These are phyloP conservation scores for Sistotremastrum niveocremeum DNA, from an alignment of 768 basidiomycete species.

Conservation along the genomic window DNA sequence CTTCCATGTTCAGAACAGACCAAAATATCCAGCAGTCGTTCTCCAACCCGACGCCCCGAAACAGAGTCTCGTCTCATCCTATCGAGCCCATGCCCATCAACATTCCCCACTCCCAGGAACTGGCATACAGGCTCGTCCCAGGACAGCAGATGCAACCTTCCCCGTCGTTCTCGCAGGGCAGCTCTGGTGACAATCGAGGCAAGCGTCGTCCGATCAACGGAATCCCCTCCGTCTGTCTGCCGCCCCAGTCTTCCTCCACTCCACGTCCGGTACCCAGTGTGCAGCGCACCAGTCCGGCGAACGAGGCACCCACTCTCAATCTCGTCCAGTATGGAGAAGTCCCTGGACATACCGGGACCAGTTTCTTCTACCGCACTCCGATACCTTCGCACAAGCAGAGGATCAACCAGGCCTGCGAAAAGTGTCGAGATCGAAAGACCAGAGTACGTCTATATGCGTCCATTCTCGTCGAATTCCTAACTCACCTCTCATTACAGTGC, in stretches of 20 bases:
- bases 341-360: neutral
- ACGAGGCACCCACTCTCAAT: neutral
- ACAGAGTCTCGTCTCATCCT: too few relatives aligned
- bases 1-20: too few relatives aligned
- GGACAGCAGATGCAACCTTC: too few relatives aligned
- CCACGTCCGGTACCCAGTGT: neutral
- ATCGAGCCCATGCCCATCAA: too few relatives aligned
- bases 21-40: too few relatives aligned
- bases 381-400: constrained; percentile 22
- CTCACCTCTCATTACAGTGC: constrained; percentile 24
- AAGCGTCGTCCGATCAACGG: neutral
- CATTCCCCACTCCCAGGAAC: too few relatives aligned
- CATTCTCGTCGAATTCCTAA: neutral
- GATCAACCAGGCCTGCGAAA: constrained; percentile 41
- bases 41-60: too few relatives aligned
- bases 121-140: too few relatives aligned
- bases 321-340: neutral
- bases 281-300: neutral
- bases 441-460: constrained; percentile 25
- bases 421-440: constrained; percentile 44
- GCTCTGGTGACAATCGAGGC: too few relatives aligned
- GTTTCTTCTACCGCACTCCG: constrained; percentile 7
- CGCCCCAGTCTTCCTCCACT: neutral
- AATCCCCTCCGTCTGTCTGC: neutral
- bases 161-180: too few relatives aligned